Percentiles rank a stretch among this genome's conserved stretches.
These are phyloP conservation scores for Sordaria brevicollis DNA, from an alignment of 495 filamentous ascomycete species.

Conservation along the genomic window DNA sequence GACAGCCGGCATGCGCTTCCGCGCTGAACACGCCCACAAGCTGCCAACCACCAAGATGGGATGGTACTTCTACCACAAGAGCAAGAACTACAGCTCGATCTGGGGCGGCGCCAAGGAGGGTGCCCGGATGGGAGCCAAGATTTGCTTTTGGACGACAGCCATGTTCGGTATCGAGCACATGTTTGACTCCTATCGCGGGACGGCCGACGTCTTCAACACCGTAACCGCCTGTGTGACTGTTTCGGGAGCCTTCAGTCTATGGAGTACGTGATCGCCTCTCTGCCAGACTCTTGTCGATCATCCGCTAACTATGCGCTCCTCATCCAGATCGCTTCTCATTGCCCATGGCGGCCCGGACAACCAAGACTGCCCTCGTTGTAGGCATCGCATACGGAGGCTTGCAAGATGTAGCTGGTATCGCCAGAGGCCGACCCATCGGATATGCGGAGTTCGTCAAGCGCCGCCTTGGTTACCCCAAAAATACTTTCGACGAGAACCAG, in stretches of 20 bases:
- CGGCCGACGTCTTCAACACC: constrained; percentile 63
- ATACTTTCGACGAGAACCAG: constrained; percentile 52
- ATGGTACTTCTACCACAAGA: constrained; percentile 97
- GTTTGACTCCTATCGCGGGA: constrained; percentile 65
- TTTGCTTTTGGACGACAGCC: constrained; percentile 53
- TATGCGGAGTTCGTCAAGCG: constrained; percentile 59
- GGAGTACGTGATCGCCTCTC: constrained; percentile 48
- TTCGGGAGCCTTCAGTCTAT: constrained; percentile 76
- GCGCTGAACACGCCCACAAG: constrained; percentile 87
- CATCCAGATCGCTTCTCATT: constrained; percentile 66
- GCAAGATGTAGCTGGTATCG: constrained; percentile 47
- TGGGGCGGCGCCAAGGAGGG: constrained; percentile 70
- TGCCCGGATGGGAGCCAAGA: constrained; percentile 58
- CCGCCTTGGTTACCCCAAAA: constrained; percentile 4
- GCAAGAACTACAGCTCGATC: constrained; percentile 79
- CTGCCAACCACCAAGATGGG: constrained; percentile 69
- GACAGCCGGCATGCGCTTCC: constrained; percentile 67
- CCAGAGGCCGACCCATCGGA: constrained; percentile 56
- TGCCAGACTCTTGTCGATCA: neutral
- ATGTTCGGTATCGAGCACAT: constrained; percentile 74
- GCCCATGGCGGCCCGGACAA: constrained; percentile 71
- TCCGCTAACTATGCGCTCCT: constrained; percentile 6
- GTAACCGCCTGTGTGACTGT: constrained; percentile 70
- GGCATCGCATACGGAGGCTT: constrained; percentile 72
- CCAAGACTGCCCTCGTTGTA: constrained; percentile 65